Evolutionary conservation across 805 yeast species (phyloP), one percentile per base, ranked within the genome.

Genomic region (Starmerella vitae): DNA sequence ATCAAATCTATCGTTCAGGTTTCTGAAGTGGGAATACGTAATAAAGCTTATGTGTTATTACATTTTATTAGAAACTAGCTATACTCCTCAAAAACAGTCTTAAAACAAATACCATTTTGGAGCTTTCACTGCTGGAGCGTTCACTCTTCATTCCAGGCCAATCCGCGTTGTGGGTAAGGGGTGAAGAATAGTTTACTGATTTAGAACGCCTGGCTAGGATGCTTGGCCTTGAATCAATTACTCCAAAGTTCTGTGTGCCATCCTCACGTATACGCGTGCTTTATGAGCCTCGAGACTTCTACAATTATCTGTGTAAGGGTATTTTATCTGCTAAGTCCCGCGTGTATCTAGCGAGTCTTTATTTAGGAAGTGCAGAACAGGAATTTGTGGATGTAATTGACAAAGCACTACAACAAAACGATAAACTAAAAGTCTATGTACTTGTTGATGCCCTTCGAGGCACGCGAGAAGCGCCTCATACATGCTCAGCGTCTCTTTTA

Each of bases 381-480:
- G 97, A 88, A 43, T 67, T 91, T 20, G 65, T 86, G 12, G 65
- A 68, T 6, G 70, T 78, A 44, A 47, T 91, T 3, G 68, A 69
- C 12, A 57, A 62, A 5, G 86, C 94, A 0, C 57, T 91, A 48
- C 50, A 54, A 1, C 51, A 54, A 3, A 83, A 81, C 44, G 70
- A 76, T 2, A 61, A 72, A 19, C 65, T 91, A 43, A 68, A 71
- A 48, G 80, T 91, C 1, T 71, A 70, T 42, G 74, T 91, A 20
- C 64, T 91, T 37, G 69, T 86, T 5, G 98, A 91, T 59, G 93
- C 86, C 10, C 66, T 91, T 34, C 62, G 98, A 49, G 94, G 95
- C 0, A 88, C 97, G 0, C 70, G 98, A 48, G 98, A 91, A 53
- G 76, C 85, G 1, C 97, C 98, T 0, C 61, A 70, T 5, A 62